phyloP scores from a whole-genome alignment of 305 asterid species.

The Fraxinus latifolia region DNA sequence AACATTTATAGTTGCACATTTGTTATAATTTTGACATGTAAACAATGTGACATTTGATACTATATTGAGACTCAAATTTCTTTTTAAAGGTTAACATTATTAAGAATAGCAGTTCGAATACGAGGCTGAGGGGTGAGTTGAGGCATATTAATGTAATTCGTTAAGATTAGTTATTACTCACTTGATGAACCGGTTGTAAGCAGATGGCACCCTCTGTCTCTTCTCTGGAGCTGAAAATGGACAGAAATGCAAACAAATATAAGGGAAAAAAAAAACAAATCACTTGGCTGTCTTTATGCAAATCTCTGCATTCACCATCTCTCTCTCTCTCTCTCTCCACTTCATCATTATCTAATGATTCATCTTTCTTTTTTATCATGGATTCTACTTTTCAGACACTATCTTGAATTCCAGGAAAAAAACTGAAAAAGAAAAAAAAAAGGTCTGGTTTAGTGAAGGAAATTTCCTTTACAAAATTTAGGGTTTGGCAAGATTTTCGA shows the following conservation, averaged over 20 bases:
- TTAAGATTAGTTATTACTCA: slow-evolving; percentile 30
- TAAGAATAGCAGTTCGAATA: background rate
- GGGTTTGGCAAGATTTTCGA: slow-evolving; percentile 19
- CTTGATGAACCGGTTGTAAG: slow-evolving; percentile 97
- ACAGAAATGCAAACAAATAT: slow-evolving; percentile 41
- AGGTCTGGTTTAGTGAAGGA: background rate
- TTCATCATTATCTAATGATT: slow-evolving; percentile 90
- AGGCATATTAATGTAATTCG: background rate
- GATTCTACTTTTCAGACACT: slow-evolving; percentile 25
- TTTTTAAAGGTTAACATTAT: background rate
- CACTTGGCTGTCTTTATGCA: slow-evolving; percentile 50
- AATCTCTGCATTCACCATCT: slow-evolving; percentile 26
- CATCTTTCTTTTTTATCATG: slow-evolving; percentile 13
- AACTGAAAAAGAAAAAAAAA: background rate
- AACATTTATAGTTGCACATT: too few species aligned
- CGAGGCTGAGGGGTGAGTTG: background rate
- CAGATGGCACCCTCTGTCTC: slow-evolving; percentile 97
- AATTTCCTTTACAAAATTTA: background rate
- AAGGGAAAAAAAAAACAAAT: slow-evolving; percentile 29
- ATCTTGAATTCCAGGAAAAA: slow-evolving; percentile 56
- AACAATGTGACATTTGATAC: background rate
- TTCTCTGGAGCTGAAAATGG: slow-evolving; percentile 84
- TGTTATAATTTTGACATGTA: background rate
- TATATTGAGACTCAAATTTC: background rate
- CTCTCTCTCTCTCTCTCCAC: slow-evolving; percentile 21